A percentile compares a stretch with the other conserved stretches of the same genome.
Evolutionary conservation across 2,329 filamentous ascomycete genomes (phyloP).

Genomic region (Endoconidiophora polonica): DNA sequence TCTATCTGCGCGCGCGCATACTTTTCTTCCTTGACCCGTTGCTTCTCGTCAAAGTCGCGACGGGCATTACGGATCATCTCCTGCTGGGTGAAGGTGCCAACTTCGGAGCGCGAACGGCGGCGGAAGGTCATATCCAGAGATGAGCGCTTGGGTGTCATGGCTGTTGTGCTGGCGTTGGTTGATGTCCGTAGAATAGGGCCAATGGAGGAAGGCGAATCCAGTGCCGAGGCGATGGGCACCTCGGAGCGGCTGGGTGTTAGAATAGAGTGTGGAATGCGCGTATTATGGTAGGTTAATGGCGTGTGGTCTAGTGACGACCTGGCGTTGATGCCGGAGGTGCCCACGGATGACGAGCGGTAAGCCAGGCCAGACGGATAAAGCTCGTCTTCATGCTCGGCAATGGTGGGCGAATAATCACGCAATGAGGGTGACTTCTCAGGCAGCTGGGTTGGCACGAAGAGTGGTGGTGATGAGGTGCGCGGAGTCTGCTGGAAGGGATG

Average conservation of each 20-base stretch:
- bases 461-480: slow-evolving; percentile 36
- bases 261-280: slow-evolving; percentile 26
- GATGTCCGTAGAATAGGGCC: slow-evolving; percentile 21
- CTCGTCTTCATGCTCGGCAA: slow-evolving; percentile 35
- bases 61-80: slow-evolving; percentile 45
- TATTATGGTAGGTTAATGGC: slow-evolving; percentile 16
- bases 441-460: slow-evolving; percentile 19
- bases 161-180: slow-evolving; percentile 20
- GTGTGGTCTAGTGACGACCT: slow-evolving; percentile 7
- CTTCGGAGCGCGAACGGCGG: slow-evolving; percentile 41
- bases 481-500: slow-evolving; percentile 51
- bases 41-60: slow-evolving; percentile 45
- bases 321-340: background rate
- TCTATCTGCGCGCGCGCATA: slow-evolving; percentile 41
- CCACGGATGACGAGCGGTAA: slow-evolving; percentile 7
- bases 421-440: slow-evolving; percentile 17
- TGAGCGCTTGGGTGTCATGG: slow-evolving; percentile 37
- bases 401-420: slow-evolving; percentile 39
- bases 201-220: slow-evolving; percentile 15
- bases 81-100: slow-evolving; percentile 35
- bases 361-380: slow-evolving; percentile 13
- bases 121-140: slow-evolving; percentile 44
- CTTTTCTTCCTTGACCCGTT: slow-evolving; percentile 45
- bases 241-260: slow-evolving; percentile 30
- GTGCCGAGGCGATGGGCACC: slow-evolving; percentile 20